Percentiles rank a stretch among this genome's conserved stretches.
Evolutionary conservation across 352 stramenopile genomes (phyloP).

Genomic region (Peronospora destructor): DNA sequence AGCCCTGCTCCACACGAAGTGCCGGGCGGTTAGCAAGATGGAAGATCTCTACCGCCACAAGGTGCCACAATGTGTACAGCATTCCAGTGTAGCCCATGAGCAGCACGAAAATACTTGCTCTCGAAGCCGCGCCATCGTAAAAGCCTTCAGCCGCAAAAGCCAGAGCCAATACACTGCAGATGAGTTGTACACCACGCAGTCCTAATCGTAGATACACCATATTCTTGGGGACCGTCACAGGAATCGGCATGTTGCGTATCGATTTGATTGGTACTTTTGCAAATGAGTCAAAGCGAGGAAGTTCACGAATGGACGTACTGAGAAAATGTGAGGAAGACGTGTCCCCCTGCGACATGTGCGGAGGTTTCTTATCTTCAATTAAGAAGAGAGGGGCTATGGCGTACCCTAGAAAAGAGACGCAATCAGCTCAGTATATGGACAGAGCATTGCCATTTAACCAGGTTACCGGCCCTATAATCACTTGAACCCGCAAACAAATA

Average conservation of each 20-base stretch:
- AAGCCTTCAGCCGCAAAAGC: conserved; percentile 32
- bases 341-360: background rate
- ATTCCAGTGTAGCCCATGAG: conserved; percentile 57
- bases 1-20: conserved; percentile 21
- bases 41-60: conserved; percentile 47
- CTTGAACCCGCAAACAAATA: too few species aligned
- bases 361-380: background rate
- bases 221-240: conserved; percentile 17
- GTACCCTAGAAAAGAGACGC: too few species aligned
- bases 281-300: conserved; percentile 5
- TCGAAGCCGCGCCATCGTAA: conserved; percentile 14
- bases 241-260: conserved; percentile 5
- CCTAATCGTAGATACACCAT: conserved; percentile 31
- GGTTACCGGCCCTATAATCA: too few species aligned
- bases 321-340: background rate
- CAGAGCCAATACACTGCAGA: conserved; percentile 52
- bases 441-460: too few species aligned
- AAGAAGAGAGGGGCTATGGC: too few species aligned
- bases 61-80: conserved; percentile 48
- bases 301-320: conserved; percentile 2
- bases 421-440: too few species aligned
- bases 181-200: conserved; percentile 42
- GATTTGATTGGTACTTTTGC: too few species aligned
- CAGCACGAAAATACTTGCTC: conserved; percentile 42
- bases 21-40: conserved; percentile 25